Base-by-base conservation (phyloP, 2,329 filamentous ascomycete species). In the Fusarium pseudonygamai region DNA sequence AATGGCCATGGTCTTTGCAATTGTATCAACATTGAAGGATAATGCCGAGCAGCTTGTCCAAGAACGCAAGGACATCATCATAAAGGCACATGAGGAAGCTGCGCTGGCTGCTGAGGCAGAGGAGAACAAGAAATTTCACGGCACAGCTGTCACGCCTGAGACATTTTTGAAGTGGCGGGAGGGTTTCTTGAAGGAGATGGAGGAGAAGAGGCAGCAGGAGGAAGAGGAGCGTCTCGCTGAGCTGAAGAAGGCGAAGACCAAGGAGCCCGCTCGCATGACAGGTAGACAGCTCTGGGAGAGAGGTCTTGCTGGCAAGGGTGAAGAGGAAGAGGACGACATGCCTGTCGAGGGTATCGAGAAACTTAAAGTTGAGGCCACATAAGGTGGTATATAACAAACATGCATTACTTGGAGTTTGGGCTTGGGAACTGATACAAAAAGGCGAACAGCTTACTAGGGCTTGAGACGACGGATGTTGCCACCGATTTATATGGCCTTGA, bases 101-200 rank as follows among this genome's bases (percentile, higher is more conserved):
- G 64, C 84, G 20, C 81, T 87, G 12, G 89, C 86, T 16, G 89
- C 88, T 2, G 96, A 99, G 84, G 91, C 93, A 71, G 95, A 96
- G 82, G 96, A 99, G 86, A 99, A 99, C 82, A 91, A 92, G 78
- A 98, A 98, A 83, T 99, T 99, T 82, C 93, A 97, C 81, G 96
- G 96, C 65, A 94, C 94, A 40, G 87, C 91, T 37, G 96, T 99
- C 26, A 98, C 91, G n/a, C 87, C 90, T 28, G 94, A 97, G 84
- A 91, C 91, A 0, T 99, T 98, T 79, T 80, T 93, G 75, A 89
- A 88, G 75, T 99, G 96, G 96, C 88, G 94, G 62, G 91, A 92
- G 43, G 89, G 82, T 15, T 99, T 98, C 80, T 80, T 90, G 70
- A 85, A 87, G 79, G 96, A 98, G 85, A 92, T 96, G 89, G 92